Conservation (phyloP, 345 rosid genomes). For the Euphorbia peplus region DNA sequence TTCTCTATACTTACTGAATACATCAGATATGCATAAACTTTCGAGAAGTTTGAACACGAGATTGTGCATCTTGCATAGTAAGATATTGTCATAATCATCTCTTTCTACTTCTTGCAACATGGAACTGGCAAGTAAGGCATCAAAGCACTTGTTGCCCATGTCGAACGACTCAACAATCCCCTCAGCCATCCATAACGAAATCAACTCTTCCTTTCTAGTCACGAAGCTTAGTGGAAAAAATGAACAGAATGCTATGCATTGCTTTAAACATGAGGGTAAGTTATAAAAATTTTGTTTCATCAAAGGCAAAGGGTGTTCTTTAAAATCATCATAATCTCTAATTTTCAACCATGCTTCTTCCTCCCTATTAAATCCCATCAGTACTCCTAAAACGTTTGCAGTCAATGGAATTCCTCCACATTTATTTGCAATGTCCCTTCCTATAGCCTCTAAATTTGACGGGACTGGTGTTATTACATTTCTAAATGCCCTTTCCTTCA, state of each 20-base stretch:
- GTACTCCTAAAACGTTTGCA: slow-evolving; percentile 11
- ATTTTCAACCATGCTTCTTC: slow-evolving; percentile 8
- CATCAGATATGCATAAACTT: slow-evolving; percentile 11
- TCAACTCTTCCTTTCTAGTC: background rate
- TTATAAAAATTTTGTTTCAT: slow-evolving; percentile 11
- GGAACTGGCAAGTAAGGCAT: slow-evolving; percentile 17
- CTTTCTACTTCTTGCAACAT: slow-evolving; percentile 21
- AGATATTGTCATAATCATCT: background rate
- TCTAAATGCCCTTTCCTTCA: slow-evolving; percentile 2
- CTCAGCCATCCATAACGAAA: slow-evolving; percentile 10
- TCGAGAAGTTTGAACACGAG: slow-evolving; percentile 21
- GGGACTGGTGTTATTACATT: background rate
- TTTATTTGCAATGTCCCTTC: slow-evolving; percentile 13
- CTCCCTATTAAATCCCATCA: background rate
- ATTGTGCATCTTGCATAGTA: slow-evolving; percentile 27
- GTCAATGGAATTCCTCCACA: slow-evolving; percentile 22
- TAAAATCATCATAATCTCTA: slow-evolving; percentile 10
- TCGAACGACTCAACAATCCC: background rate
- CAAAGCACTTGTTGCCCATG: slow-evolving; percentile 20
- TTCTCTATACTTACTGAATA: background rate
- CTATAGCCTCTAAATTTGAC: slow-evolving; percentile 12
- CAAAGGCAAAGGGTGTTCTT: background rate
- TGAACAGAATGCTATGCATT: slow-evolving; percentile 9
- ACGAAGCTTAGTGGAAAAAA: background rate
- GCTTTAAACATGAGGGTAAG: background rate